Evolutionary conservation across 1,139 yeast genomes (phyloP).

Genomic region (Blastobotrys indianensis): DNA sequence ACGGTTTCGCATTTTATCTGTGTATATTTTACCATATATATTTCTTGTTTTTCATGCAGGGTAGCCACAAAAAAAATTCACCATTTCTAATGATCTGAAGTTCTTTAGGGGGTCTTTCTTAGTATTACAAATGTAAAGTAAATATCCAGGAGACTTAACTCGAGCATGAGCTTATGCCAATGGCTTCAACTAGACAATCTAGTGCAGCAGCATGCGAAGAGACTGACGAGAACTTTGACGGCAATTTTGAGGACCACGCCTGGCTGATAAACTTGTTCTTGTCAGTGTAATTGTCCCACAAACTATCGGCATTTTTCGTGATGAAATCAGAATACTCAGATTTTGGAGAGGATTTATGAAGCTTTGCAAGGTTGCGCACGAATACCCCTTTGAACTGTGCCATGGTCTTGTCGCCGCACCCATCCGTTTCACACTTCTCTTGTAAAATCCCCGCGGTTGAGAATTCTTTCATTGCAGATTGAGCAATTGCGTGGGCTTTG

Average conservation of each 20-base stretch:
- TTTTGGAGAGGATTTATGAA: slow-evolving; percentile 11
- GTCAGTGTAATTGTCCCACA: slow-evolving; percentile 8
- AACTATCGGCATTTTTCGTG: slow-evolving; percentile 9
- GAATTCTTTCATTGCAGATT: slow-evolving; percentile 13
- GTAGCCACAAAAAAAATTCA: too few species aligned
- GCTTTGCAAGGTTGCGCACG: slow-evolving; percentile 16
- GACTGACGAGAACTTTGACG: slow-evolving; percentile 6
- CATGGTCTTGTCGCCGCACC: slow-evolving; percentile 16
- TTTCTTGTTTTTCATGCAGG: too few species aligned
- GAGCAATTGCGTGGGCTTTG: slow-evolving; percentile 14
- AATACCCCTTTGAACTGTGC: slow-evolving; percentile 21
- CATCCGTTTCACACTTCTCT: slow-evolving; percentile 17
- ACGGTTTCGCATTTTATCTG: slow-evolving; percentile 34
- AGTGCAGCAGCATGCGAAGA: slow-evolving; percentile 10
- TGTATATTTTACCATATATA: too few species aligned
- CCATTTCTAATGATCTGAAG: too few species aligned
- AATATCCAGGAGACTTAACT: background rate
- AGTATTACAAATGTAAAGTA: too few species aligned
- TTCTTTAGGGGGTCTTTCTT: too few species aligned
- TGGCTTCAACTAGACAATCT: slow-evolving; percentile 10
- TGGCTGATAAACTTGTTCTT: slow-evolving; percentile 10
- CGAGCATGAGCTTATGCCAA: slow-evolving; percentile 3
- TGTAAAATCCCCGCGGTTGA: slow-evolving; percentile 15
- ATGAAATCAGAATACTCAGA: slow-evolving; percentile 8
- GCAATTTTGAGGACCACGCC: slow-evolving; percentile 10